Percentiles rank a stretch among this genome's conserved stretches.
Evolutionary conservation across 2,329 filamentous ascomycete genomes (phyloP).

Genomic region (Claviceps pazoutovae): DNA sequence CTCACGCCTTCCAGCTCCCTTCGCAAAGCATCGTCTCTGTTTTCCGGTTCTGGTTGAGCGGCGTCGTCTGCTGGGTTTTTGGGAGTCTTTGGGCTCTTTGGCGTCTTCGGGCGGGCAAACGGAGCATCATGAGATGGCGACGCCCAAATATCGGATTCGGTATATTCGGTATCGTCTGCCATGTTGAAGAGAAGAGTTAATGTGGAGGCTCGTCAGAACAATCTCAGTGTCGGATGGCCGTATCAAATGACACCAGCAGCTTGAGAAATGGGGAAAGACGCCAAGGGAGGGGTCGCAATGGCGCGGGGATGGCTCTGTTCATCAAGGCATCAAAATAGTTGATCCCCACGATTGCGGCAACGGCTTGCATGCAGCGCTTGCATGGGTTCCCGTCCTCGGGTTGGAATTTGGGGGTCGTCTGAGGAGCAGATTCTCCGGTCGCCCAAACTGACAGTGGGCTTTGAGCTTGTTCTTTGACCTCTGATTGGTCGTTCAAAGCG

Average conservation of each 20-base stretch:
- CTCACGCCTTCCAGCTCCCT: slow-evolving; percentile 72
- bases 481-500: background rate
- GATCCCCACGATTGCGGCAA: too few relatives aligned
- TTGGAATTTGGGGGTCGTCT: background rate
- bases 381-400: background rate
- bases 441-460: background rate
- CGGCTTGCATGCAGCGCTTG: background rate
- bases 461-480: background rate
- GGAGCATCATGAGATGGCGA: slow-evolving; percentile 25
- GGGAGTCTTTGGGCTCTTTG: slow-evolving; percentile 34
- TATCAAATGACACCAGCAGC: background rate
- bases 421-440: background rate
- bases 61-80: slow-evolving; percentile 29
- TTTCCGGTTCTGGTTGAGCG: slow-evolving; percentile 31
- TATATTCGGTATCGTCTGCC: slow-evolving; percentile 31
- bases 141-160: slow-evolving; percentile 34
- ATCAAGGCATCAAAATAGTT: background rate
- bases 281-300: background rate
- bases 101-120: slow-evolving; percentile 20
- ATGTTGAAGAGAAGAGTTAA: slow-evolving; percentile 16
- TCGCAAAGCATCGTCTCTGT: slow-evolving; percentile 60
- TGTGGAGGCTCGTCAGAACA: background rate
- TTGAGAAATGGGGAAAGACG: background rate
- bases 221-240: background rate
- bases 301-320: background rate